These are phyloP conservation scores for Ogataea salicorniae DNA, from an alignment of 805 yeast species.

Conservation along the genomic window DNA sequence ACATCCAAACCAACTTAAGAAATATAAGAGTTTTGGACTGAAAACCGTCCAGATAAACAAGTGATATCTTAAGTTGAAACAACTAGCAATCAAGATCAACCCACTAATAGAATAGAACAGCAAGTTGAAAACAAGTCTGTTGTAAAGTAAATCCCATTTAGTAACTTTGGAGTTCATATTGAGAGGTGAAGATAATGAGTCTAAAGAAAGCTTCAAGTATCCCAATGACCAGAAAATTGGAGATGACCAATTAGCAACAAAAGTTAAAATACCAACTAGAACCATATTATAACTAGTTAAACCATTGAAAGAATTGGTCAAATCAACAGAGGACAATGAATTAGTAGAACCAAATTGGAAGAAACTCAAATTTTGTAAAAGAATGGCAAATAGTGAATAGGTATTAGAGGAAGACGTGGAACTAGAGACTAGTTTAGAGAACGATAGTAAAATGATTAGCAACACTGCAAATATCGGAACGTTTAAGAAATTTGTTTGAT, in stretches of 20 bases:
- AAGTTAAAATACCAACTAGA: conserved; percentile 72
- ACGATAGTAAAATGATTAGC: conserved; percentile 28
- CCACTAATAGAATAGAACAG: conserved; percentile 59
- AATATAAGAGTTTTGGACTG: conserved; percentile 84
- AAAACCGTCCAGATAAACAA: conserved; percentile 97
- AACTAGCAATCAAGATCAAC: conserved; percentile 57
- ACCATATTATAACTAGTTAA: conserved; percentile 61
- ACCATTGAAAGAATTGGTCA: conserved; percentile 92
- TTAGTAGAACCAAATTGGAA: conserved; percentile 90
- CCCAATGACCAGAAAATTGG: conserved; percentile 76
- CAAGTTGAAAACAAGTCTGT: conserved; percentile 35
- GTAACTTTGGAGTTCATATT: background rate
- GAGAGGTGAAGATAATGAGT: background rate
- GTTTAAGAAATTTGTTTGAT: conserved; percentile 49
- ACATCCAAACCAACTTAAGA: conserved; percentile 68
- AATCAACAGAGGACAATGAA: conserved; percentile 84
- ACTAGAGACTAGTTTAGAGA: conserved; percentile 11
- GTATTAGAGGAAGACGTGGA: conserved; percentile 10
- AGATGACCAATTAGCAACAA: conserved; percentile 78
- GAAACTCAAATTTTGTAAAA: conserved; percentile 71
- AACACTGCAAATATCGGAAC: conserved; percentile 44
- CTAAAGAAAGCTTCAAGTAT: conserved; percentile 20
- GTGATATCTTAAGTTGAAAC: conserved; percentile 73
- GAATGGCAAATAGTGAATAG: conserved; percentile 34
- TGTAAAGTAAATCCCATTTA: conserved; percentile 33